A percentile compares a stretch with the other conserved stretches of the same genome.
Evolutionary conservation across 1,284 basidiomycete species (phyloP).

Genomic region (Macrocystidia cucumis): DNA sequence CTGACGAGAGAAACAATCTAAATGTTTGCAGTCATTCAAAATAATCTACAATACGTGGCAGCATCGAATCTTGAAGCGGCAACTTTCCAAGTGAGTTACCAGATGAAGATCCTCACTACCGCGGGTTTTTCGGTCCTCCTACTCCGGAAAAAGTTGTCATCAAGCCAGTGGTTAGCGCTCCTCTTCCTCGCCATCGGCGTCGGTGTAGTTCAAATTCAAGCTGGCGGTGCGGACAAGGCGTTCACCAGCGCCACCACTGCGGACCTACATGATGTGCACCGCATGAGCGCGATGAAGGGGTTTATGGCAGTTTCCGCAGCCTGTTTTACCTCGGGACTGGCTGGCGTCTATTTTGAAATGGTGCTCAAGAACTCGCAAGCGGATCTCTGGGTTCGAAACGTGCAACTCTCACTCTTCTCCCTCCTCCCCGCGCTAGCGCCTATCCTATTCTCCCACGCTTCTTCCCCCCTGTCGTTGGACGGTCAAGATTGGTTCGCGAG

Average conservation of each 20-base stretch:
- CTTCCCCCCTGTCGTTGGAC: slow-evolving; percentile 10
- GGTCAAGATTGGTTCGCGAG: slow-evolving; percentile 27
- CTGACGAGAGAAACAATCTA: background rate
- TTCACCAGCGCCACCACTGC: slow-evolving; percentile 17
- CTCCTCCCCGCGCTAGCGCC: slow-evolving; percentile 86
- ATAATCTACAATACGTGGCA: slow-evolving; percentile 94
- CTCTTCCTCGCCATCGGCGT: slow-evolving; percentile 87
- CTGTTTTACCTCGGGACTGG: slow-evolving; percentile 93
- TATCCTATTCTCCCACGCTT: slow-evolving; percentile 54
- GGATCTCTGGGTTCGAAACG: slow-evolving; percentile 95
- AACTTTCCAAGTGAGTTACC: slow-evolving; percentile 93
- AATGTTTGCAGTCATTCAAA: slow-evolving; percentile 68
- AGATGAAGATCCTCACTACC: slow-evolving; percentile 97
- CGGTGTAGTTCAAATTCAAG: slow-evolving; percentile 89
- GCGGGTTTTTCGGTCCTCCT: slow-evolving; percentile 90
- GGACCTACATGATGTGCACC: slow-evolving; percentile 25
- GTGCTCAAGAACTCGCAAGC: slow-evolving; percentile 86
- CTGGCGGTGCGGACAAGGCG: slow-evolving; percentile 25
- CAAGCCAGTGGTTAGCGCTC: slow-evolving; percentile 79
- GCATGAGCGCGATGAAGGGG: slow-evolving; percentile 81
- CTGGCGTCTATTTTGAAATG: slow-evolving; percentile 98
- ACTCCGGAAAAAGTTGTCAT: slow-evolving; percentile 72
- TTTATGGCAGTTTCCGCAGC: slow-evolving; percentile 85
- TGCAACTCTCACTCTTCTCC: slow-evolving; percentile 93
- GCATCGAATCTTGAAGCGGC: slow-evolving; percentile 90